Evolutionary conservation across 106 monocot genomes (phyloP), one percentile per base, ranked within the genome.

Genomic region (Apostasia shenzhenica): DNA sequence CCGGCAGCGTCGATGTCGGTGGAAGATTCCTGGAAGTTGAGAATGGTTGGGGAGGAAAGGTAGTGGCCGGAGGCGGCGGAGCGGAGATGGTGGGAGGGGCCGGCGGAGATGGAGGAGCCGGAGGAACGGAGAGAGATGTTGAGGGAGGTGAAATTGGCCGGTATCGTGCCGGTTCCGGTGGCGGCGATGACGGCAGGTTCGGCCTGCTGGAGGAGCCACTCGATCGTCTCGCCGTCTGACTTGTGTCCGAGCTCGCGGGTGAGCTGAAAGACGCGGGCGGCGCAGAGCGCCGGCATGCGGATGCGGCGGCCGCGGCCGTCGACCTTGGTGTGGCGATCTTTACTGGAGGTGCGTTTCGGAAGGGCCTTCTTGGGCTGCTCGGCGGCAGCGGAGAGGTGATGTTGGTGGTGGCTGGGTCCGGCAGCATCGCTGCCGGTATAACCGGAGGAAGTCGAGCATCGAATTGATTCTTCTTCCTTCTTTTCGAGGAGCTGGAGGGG

Each of bases 191-290:
- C 84, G 12, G 91, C 81, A 6, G 91, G 91, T 75, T 91, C 91
- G 0, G 91, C 91, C 57, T 91, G 91, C 68, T 91, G 91, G 52
- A 91, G 87, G 8, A 91, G 77, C 88, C 91, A 91, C 76, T 91
- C 87, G 63, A 91, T 87, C 61, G 91, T 91, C 73, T 91, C 91
- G 53, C 91, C 91, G 80, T 91, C 91, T 66, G 91, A 82, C 73
- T 91, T 91, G 76, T 87, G 91, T 54, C 91, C 91, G 57, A 91
- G 91, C 78, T 91, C 91, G 10, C 86, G 79, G 4, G 91, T 91
- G n/a, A 91, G 77, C 62, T 86, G 91, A 75, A 91, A 91, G 54
- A 91, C 91, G 8, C 91, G 72, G 8, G 91, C 91, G 5, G 91
- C 91, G 79, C 91, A 91, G 38, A 82, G 72, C 39, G 86, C 86